Evolutionary conservation across 2,329 filamentous ascomycete species (phyloP).

Genomic region (Trichoderma atroviride): DNA sequence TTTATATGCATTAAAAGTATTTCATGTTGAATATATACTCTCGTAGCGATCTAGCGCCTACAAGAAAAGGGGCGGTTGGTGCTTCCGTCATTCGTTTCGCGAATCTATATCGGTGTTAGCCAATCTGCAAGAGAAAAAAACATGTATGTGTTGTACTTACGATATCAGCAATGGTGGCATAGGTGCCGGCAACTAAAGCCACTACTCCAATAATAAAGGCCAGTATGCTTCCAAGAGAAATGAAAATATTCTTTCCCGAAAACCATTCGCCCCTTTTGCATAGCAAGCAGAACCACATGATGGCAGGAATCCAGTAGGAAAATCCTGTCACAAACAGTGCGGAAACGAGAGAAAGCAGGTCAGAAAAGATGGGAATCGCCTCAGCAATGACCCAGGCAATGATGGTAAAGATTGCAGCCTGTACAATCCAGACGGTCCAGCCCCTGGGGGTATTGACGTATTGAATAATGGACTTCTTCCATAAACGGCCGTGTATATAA

Average conservation of each 20-base stretch:
- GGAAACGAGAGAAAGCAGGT: conserved; percentile 57
- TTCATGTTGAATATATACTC: not conserved
- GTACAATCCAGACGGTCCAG: conserved; percentile 56
- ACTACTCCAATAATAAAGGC: conserved; percentile 36
- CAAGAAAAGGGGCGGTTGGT: conserved; percentile 31
- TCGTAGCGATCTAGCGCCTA: conserved; percentile 6
- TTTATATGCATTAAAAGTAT: not conserved
- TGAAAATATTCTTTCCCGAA: conserved; percentile 34
- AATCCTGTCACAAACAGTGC: conserved; percentile 48
- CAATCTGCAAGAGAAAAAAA: not conserved
- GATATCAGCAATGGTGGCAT: conserved; percentile 37
- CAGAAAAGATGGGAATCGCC: conserved; percentile 70
- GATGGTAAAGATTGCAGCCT: conserved; percentile 60
- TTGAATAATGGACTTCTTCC: conserved; percentile 40
- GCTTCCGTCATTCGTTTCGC: conserved; percentile 29
- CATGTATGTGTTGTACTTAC: conserved; percentile 31
- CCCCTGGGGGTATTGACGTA: conserved; percentile 46
- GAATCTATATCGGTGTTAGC: conserved; percentile 29
- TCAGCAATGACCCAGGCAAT: conserved; percentile 70
- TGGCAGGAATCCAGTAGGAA: conserved; percentile 31
- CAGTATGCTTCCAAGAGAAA: conserved; percentile 33
- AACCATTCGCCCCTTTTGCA: conserved; percentile 32
- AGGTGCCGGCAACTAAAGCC: conserved; percentile 36
- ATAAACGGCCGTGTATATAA: conserved; percentile 45
- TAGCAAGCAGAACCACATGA: conserved; percentile 33